A percentile compares a stretch with the other conserved stretches of the same genome.
phyloP scores from a whole-genome alignment of 2,329 filamentous ascomycete species.

The Fusarium aywerte region DNA sequence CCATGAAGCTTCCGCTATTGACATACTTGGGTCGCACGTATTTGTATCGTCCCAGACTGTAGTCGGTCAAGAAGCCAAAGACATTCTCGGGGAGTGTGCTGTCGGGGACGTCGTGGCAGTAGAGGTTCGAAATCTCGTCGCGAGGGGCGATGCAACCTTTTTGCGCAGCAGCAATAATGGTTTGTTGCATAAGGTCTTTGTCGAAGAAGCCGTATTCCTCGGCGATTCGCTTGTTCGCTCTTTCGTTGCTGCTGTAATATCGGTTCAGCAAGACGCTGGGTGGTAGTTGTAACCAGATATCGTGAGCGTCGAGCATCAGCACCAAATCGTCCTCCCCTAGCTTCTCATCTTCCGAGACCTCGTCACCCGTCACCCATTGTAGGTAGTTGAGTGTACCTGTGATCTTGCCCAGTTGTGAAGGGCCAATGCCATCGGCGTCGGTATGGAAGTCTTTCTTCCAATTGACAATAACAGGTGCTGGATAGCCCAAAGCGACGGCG shows the following conservation, averaged over 20 bases:
- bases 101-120: conserved; percentile 41
- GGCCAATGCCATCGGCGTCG: conserved; percentile 38
- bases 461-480: conserved; percentile 48
- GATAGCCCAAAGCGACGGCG: conserved; percentile 45
- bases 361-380: conserved; percentile 36
- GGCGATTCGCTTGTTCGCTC: conserved; percentile 36
- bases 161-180: conserved; percentile 42
- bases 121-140: conserved; percentile 41
- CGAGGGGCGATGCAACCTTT: conserved; percentile 42
- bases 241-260: conserved; percentile 40
- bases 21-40: conserved; percentile 46
- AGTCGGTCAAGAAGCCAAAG: conserved; percentile 42
- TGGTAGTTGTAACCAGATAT: conserved; percentile 49
- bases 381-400: conserved; percentile 47
- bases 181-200: conserved; percentile 37
- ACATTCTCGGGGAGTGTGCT: conserved; percentile 40
- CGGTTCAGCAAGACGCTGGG: conserved; percentile 46
- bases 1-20: conserved; percentile 49
- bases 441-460: conserved; percentile 46
- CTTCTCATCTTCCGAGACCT: conserved; percentile 26
- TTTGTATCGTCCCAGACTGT: conserved; percentile 26
- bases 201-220: conserved; percentile 37
- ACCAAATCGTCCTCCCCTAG: conserved; percentile 45
- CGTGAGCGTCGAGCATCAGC: conserved; percentile 48
- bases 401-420: conserved; percentile 47